Evolutionary conservation across 345 rosid species (phyloP).

Genomic region (Salix udensis): DNA sequence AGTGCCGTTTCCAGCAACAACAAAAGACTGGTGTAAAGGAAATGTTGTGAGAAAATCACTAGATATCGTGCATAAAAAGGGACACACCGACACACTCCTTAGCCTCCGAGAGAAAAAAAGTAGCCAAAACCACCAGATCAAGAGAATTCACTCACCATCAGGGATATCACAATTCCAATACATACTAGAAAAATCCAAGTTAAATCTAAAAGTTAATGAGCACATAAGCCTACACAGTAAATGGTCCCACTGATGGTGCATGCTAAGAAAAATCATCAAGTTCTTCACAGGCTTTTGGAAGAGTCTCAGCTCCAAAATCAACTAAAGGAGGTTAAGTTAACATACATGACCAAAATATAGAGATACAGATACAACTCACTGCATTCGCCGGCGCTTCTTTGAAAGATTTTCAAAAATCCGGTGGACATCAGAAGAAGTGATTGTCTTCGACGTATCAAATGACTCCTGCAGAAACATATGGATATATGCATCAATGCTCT

Average conservation of each 20-base stretch:
- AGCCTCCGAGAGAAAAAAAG: not conserved
- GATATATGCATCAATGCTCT: not conserved
- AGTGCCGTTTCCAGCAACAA: not conserved
- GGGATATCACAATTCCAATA: not conserved
- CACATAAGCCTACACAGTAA: not conserved
- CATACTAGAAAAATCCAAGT: not conserved
- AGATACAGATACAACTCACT: conserved; percentile 23
- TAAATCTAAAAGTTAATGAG: not conserved
- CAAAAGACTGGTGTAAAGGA: not conserved
- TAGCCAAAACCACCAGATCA: not conserved
- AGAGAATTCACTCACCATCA: not conserved
- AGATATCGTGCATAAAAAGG: not conserved
- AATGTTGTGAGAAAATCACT: not conserved
- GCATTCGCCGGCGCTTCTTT: conserved; percentile 64
- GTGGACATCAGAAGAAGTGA: conserved; percentile 73
- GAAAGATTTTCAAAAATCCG: conserved; percentile 89
- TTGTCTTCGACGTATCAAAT: conserved; percentile 71
- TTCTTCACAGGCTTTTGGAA: not conserved
- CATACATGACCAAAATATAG: not conserved
- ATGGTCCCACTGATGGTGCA: not conserved
- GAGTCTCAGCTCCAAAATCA: conserved; percentile 13
- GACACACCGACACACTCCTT: not conserved
- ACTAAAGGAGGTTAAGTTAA: not conserved
- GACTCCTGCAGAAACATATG: conserved; percentile 48
- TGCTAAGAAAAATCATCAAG: not conserved